Conservation (phyloP, 2,329 filamentous ascomycete species). For the Rutstroemia sp. region DNA sequence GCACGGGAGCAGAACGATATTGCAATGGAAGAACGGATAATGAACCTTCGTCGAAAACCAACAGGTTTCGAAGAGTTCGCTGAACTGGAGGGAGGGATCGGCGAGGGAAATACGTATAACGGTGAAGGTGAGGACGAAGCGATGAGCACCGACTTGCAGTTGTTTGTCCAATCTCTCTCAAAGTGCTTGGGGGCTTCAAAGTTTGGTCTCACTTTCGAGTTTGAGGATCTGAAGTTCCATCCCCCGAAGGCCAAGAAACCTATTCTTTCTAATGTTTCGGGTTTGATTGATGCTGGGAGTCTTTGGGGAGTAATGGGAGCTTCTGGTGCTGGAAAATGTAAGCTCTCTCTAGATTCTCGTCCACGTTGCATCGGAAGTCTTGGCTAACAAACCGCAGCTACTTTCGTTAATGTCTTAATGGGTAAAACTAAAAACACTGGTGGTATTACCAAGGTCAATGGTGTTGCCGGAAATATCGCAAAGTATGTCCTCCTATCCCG, state of each 20-base stretch:
- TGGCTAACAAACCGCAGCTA: constrained; percentile 29
- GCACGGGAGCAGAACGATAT: constrained; percentile 8
- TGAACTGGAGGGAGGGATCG: constrained; percentile 10
- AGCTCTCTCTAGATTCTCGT: constrained; percentile 1
- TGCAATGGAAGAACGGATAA: constrained; percentile 14
- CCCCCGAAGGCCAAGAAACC: constrained; percentile 37
- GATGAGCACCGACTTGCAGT: constrained; percentile 35
- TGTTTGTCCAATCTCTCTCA: constrained; percentile 46
- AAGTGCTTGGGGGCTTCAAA: constrained; percentile 42
- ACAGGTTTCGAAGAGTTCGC: constrained; percentile 17
- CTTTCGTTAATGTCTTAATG: constrained; percentile 55
- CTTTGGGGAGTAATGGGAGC: constrained; percentile 55
- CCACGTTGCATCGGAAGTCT: background rate
- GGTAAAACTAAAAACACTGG: constrained; percentile 46
- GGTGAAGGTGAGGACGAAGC: constrained; percentile 22
- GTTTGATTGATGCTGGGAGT: constrained; percentile 44
- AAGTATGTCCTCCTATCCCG: constrained; percentile 13
- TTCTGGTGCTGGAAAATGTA: constrained; percentile 49
- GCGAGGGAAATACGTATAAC: constrained; percentile 12
- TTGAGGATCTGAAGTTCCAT: constrained; percentile 42
- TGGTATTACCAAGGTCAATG: constrained; percentile 45
- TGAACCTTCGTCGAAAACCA: constrained; percentile 9
- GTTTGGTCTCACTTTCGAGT: constrained; percentile 47
- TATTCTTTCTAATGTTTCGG: constrained; percentile 47
- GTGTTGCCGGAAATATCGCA: constrained; percentile 24